Base-by-base conservation (phyloP, 495 filamentous ascomycete species). In the Polyplosphaeria fusca region DNA sequence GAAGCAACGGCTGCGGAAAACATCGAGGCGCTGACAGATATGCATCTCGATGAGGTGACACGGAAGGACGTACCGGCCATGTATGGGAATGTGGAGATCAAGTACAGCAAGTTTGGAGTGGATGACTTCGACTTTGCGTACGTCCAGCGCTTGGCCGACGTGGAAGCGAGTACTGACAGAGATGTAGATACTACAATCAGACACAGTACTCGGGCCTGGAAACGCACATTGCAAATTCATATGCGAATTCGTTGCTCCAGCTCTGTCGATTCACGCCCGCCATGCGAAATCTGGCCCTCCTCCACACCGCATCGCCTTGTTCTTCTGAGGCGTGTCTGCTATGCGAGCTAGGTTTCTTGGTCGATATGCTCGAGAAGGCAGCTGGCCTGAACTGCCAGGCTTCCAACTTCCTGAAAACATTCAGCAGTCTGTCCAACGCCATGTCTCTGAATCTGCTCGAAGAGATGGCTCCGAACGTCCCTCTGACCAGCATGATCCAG, bases 361-460 rank as follows among this genome's bases (percentile, higher is more conserved):
- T 96, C 63, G 93, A 99, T 66, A 99, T 99, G 93, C 77, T 99
- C 27, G 88, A 96, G 61, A 97, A 96, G 66, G 92, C 92, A 5
- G 84, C 85, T 62, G 93, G 91, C 1, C 84, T 88, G 51, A 93
- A 91, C 57, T 97, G 94, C 63, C 93, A 96, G 63, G 93, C 93
- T n/a, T 95, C 92, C 0, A 99, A 99, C 67, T 82, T 99, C 61
- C 73, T 96, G 30, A 93, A 89, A 71, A 86, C 91, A 0, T 85
- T 97, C 61, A 87, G 87, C 66, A 85, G 81, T 60, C 83, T 86
- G 47, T 82, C 86, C 1, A 83, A 88, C 69, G 82, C 88, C 22
- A 80, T 78, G 5, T 84, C 78, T 18, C 65, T 90, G 46, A 84
- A 86, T 7, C 71, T 97, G 14, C 71, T 96, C 4, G 93, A 98